Conservation (phyloP, 1,284 basidiomycete genomes). For the Cutaneotrichosporon sp. region DNA sequence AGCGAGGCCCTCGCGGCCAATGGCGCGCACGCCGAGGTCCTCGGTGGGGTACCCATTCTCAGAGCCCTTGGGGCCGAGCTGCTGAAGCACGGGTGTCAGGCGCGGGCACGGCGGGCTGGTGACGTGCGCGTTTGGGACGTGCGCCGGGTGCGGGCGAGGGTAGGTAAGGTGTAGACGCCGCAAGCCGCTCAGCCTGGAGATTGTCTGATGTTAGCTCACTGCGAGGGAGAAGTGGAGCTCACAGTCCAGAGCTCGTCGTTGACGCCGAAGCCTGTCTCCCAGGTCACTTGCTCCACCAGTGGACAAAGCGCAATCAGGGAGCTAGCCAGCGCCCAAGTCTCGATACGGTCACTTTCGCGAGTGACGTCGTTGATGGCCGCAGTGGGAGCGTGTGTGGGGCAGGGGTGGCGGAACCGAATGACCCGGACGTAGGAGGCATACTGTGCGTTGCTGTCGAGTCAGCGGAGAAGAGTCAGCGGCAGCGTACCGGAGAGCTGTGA, state of each 20-base stretch:
- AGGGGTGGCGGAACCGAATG: conserved; percentile 22
- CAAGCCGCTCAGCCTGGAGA: conserved; percentile 9
- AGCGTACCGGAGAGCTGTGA: conserved; percentile 14
- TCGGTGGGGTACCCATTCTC: not conserved
- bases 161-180: conserved; percentile 10
- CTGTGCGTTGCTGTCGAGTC: conserved; percentile 4
- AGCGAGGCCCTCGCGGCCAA: conserved; percentile 16
- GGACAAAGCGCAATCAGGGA: conserved; percentile 16
- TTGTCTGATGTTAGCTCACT: conserved; percentile 14
- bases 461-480: not conserved
- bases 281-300: conserved; percentile 15
- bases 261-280: conserved; percentile 26
- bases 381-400: conserved; percentile 14
- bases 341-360: conserved; percentile 15
- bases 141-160: conserved; percentile 15
- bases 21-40: conserved; percentile 6
- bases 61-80: conserved; percentile 3
- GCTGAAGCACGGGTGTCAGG: conserved; percentile 18
- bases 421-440: conserved; percentile 21
- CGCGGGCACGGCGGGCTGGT: conserved; percentile 12
- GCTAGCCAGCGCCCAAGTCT: conserved; percentile 20
- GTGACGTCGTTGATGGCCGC: conserved; percentile 14
- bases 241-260: conserved; percentile 20
- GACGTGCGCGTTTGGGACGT: conserved; percentile 5
- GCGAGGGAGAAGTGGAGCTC: not conserved